Evolutionary conservation across 2,329 filamentous ascomycete species (phyloP).

Genomic region (Pseudogymnoascus sp.): DNA sequence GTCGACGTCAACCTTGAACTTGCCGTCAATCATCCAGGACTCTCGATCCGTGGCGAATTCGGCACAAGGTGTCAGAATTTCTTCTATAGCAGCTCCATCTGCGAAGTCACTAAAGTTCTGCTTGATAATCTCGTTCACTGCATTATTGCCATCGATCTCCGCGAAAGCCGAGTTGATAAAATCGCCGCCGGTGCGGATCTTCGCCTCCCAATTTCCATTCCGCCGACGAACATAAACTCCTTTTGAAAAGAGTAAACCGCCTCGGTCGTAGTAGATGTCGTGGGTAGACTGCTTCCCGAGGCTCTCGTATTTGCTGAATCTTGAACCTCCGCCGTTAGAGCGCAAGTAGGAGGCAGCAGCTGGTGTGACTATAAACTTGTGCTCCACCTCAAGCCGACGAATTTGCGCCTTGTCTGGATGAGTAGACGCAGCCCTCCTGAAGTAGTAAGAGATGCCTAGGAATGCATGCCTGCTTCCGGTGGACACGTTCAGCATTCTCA

Average conservation of each 20-base stretch:
- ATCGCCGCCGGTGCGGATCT: constrained; percentile 11
- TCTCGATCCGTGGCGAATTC: constrained; percentile 14
- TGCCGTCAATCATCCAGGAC: constrained; percentile 13
- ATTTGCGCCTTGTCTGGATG: not conserved
- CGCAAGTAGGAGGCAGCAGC: not conserved
- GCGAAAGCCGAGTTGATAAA: constrained; percentile 12
- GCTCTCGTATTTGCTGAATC: constrained; percentile 3
- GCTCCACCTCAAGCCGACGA: constrained; percentile 9
- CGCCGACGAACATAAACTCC: constrained; percentile 12
- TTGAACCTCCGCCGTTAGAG: constrained; percentile 9
- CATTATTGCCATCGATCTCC: constrained; percentile 11
- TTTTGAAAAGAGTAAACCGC: constrained; percentile 10
- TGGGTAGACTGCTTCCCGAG: constrained; percentile 7
- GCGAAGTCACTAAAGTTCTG: constrained; percentile 9
- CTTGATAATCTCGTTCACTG: constrained; percentile 10
- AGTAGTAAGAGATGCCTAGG: constrained; percentile 4
- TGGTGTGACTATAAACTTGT: constrained; percentile 9
- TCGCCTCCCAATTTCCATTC: constrained; percentile 13
- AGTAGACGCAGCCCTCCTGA: not conserved
- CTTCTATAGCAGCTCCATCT: constrained; percentile 9
- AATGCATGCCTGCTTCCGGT: not conserved
- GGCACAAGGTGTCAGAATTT: constrained; percentile 13
- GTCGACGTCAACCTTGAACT: constrained; percentile 14
- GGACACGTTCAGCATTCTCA: constrained; percentile 7
- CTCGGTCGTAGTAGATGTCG: constrained; percentile 6